Evolutionary conservation across 495 filamentous ascomycete species (phyloP).

Genomic region (Gamarada debralockiae): DNA sequence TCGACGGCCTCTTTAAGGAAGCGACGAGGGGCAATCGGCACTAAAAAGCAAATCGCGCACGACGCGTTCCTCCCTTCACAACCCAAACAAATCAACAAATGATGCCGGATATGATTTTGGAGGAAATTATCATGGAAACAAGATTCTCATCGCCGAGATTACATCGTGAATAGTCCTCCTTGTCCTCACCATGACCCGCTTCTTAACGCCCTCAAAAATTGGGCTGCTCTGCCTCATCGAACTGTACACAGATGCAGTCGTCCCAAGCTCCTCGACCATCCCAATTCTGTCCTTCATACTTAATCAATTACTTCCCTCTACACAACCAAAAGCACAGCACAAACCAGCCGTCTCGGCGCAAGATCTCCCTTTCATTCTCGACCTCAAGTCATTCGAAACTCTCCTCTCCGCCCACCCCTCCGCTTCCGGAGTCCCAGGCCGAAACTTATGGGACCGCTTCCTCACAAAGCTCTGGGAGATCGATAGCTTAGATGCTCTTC

Average conservation of each 20-base stretch:
- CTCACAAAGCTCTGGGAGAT: conserved; percentile 82
- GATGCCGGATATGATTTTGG: no score
- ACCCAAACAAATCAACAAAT: no score
- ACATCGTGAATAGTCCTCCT: not conserved
- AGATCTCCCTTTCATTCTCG: conserved; percentile 46
- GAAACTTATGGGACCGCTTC: conserved; percentile 79
- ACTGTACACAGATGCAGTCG: conserved; percentile 70
- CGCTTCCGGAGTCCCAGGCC: conserved; percentile 69
- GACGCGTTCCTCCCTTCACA: no score
- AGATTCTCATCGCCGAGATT: not conserved
- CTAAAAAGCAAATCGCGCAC: no score
- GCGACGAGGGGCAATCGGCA: no score
- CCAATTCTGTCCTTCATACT: conserved; percentile 84
- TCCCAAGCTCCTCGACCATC: conserved; percentile 73
- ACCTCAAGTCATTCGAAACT: conserved; percentile 64
- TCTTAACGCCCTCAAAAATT: conserved; percentile 81
- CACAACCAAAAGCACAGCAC: conserved; percentile 21
- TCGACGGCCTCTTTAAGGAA: no score
- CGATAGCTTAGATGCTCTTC: conserved; percentile 72
- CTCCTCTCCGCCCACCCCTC: conserved; percentile 51
- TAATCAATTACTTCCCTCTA: conserved; percentile 60
- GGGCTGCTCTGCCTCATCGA: conserved; percentile 75
- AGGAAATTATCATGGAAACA: not conserved
- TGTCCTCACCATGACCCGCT: conserved; percentile 59
- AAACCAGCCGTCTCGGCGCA: not conserved